A percentile compares a stretch with the other conserved stretches of the same genome.
These are phyloP conservation scores for Ascocoryne sarcoides DNA, from an alignment of 2,329 filamentous ascomycete species.

Conservation along the genomic window DNA sequence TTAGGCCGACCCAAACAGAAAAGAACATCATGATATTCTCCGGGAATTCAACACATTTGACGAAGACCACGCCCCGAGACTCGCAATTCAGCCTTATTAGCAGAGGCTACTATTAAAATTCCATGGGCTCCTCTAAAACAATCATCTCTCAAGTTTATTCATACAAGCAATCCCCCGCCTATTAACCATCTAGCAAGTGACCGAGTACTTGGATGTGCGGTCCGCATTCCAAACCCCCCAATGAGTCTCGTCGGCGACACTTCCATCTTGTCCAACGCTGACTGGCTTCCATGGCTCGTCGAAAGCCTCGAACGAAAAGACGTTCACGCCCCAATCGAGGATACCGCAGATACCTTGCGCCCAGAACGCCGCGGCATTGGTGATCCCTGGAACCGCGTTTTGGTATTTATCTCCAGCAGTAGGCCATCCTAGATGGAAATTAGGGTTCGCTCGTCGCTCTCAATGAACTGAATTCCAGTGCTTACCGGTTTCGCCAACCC, in stretches of 20 bases:
- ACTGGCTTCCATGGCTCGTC: constrained; percentile 65
- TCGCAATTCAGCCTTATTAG: too few relatives aligned
- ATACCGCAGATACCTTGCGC: constrained; percentile 54
- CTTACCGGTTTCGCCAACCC: constrained; percentile 56
- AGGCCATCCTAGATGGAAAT: constrained; percentile 42
- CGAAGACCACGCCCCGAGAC: too few relatives aligned
- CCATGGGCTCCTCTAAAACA: too few relatives aligned
- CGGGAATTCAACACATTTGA: too few relatives aligned
- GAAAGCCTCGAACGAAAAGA: constrained; percentile 67
- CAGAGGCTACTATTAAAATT: too few relatives aligned
- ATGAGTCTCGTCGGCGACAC: constrained; percentile 52
- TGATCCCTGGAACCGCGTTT: constrained; percentile 47
- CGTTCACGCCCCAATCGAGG: constrained; percentile 56
- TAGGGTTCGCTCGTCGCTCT: neutral
- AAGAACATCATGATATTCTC: too few relatives aligned
- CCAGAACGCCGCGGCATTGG: constrained; percentile 53
- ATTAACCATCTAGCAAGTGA: constrained; percentile 5
- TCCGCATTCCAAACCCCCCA: constrained; percentile 61
- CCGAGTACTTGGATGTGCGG: constrained; percentile 44
- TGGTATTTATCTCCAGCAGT: constrained; percentile 55
- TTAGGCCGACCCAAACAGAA: neutral
- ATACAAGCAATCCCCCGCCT: neutral
- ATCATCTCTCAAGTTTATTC: neutral
- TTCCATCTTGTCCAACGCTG: constrained; percentile 53
- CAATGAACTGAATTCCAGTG: neutral